Percentiles rank a stretch among this genome's conserved stretches.
Conservation (phyloP, 1,284 basidiomycete species). For the Ustilago shanxiensis region DNA sequence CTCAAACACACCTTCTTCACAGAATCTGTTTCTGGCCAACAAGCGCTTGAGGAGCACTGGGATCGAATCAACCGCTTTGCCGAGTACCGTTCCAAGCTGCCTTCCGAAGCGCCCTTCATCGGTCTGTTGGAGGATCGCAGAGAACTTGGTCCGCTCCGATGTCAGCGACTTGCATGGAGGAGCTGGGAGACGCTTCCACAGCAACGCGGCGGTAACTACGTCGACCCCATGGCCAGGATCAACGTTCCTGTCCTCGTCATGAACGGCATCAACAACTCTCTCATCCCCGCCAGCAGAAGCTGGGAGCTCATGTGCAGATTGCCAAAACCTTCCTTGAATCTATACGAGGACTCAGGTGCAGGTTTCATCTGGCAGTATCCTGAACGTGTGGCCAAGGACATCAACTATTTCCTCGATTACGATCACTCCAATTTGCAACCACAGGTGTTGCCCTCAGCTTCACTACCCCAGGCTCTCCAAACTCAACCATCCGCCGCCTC, state of each 20-base stretch:
- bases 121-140: conserved; percentile 42
- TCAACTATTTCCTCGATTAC: conserved; percentile 39
- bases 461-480: conserved; percentile 18
- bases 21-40: conserved; percentile 25
- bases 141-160: conserved; percentile 37
- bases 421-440: conserved; percentile 38
- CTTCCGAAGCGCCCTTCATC: conserved; percentile 37
- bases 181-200: conserved; percentile 43
- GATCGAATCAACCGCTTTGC: conserved; percentile 42
- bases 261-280: conserved; percentile 41
- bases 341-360: conserved; percentile 41
- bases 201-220: conserved; percentile 28
- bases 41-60: conserved; percentile 38
- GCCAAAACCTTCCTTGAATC: conserved; percentile 29
- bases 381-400: conserved; percentile 37
- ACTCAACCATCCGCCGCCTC: background rate
- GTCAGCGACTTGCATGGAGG: conserved; percentile 38
- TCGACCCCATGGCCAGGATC: conserved; percentile 41
- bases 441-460: conserved; percentile 37
- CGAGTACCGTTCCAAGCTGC: conserved; percentile 36
- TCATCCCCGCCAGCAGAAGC: conserved; percentile 44
- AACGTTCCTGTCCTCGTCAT: conserved; percentile 44
- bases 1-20: conserved; percentile 40
- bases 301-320: conserved; percentile 47
- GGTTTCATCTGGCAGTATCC: conserved; percentile 47